Percentiles rank a stretch among this genome's conserved stretches.
These are phyloP conservation scores for Calonectria pauciramosa DNA, from an alignment of 2,329 filamentous ascomycete species.

Conservation along the genomic window DNA sequence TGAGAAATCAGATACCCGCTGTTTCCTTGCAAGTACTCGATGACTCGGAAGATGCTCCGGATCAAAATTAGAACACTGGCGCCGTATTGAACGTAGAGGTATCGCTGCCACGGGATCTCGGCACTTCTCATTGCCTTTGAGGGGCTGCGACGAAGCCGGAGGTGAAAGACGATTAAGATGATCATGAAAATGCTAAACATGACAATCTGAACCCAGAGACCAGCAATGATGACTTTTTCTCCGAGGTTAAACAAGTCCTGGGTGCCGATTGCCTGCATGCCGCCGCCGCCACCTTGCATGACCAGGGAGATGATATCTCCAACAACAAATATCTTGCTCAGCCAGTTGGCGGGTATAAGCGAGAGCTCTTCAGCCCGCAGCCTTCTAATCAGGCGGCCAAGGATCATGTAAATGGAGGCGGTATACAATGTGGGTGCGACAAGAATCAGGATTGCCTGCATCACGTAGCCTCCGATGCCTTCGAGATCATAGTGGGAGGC, in stretches of 20 bases:
- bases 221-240: constrained; percentile 66
- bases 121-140: neutral
- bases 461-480: constrained; percentile 13
- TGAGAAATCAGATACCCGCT: constrained; percentile 56
- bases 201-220: constrained; percentile 69
- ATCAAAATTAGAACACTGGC: constrained; percentile 58
- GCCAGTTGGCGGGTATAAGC: constrained; percentile 52
- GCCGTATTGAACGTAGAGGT: constrained; percentile 50
- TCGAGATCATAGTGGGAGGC: constrained; percentile 12
- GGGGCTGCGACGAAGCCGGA: neutral
- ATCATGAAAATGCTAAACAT: constrained; percentile 58
- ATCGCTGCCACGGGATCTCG: constrained; percentile 45
- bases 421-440: constrained; percentile 63
- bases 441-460: constrained; percentile 60
- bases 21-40: constrained; percentile 62
- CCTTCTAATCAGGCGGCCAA: constrained; percentile 59
- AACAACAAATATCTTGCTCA: constrained; percentile 68
- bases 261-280: constrained; percentile 46
- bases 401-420: constrained; percentile 65
- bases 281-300: constrained; percentile 62
- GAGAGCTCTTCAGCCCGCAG: constrained; percentile 52
- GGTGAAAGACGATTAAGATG: neutral
- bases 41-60: constrained; percentile 59
- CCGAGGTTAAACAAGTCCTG: constrained; percentile 49
- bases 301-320: constrained; percentile 68